Conservation (phyloP, 2,329 filamentous ascomycete genomes). For the Peltaster fructicola region DNA sequence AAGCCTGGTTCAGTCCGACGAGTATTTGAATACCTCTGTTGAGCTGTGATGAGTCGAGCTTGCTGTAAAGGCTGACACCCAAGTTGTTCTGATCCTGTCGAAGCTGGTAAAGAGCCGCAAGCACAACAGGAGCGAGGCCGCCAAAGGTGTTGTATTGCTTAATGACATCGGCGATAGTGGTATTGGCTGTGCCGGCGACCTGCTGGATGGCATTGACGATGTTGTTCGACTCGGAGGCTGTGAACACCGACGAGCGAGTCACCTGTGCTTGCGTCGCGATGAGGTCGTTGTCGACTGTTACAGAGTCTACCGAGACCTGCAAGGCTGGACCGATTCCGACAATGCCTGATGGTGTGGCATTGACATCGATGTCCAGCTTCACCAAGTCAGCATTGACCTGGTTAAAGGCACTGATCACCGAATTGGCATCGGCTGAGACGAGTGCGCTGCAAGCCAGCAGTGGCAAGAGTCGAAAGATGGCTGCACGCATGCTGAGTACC, state of each 20-base stretch:
- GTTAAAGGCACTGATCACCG: background rate
- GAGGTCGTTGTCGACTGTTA: constrained; percentile 1
- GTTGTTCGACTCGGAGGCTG: background rate
- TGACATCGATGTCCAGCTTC: constrained; percentile 1
- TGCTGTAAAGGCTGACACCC: background rate
- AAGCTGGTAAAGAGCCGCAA: constrained; percentile 1
- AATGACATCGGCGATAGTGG: constrained; percentile 1
- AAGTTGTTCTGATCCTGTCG: background rate
- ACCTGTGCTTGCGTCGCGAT: background rate
- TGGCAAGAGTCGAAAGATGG: constrained; percentile 1
- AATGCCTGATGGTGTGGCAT: background rate
- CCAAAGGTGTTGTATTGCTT: constrained; percentile 1
- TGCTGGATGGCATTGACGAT: constrained; percentile 1
- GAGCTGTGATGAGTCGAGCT: constrained; percentile 1
- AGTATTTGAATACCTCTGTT: constrained; percentile 1
- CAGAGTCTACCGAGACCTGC: constrained; percentile 1
- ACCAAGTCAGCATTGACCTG: background rate
- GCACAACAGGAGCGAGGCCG: constrained; percentile 1
- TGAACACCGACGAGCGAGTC: background rate
- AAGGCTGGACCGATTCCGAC: background rate
- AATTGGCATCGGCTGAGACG: constrained; percentile 1
- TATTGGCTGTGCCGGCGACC: background rate
- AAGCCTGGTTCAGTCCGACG: background rate
- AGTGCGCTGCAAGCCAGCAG: background rate
- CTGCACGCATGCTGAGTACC: background rate